Evolutionary conservation across 495 filamentous ascomycete species (phyloP), one percentile per base, ranked within the genome.

Genomic region (Letharia columbiana): DNA sequence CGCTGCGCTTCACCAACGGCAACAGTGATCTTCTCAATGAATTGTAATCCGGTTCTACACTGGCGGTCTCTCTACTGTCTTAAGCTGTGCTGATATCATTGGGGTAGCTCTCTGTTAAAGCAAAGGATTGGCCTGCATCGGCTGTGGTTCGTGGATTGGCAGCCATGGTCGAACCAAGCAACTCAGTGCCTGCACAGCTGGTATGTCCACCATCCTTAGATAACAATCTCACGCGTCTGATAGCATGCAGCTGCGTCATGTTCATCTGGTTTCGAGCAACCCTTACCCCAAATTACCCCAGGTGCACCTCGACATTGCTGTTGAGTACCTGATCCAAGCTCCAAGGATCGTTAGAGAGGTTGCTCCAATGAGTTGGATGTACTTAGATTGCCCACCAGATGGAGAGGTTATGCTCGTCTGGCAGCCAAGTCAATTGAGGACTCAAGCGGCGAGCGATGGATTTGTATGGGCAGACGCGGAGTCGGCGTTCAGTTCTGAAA

Each of bases 321-420:
- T 89, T 50, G 85, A 87, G 69, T 92, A 88, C 81, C 82, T 96
- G 64, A 76, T 89, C 65, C 79, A 85, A 72, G 92, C 91, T n/a
- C 89, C 90, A 5, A 87, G 86, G 69, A 87, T 95, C 57, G 85
- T 90, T 47, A 87, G 87, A 67, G 85, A 91, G 68, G 76, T 80
- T 60, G 84, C 90, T 45, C 82, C 91, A 9, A 91, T 97, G 82
- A 87, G 84, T 72, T 98, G 93, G 93, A 91, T 87, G 23, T 96
- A 94, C 75, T 81, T 97, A 54, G 87, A 93, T 67, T 83, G 85
- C 40, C 93, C 92, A 7, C 79, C 78, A 42, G 89, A 96, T 77
- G 91, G 91, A 13, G 86, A 86, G 23, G 82, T 96, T 39, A 83
- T 92, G 73, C 80, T 97, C 33, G 88, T 87, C 47, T 97, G 92